phyloP scores from a whole-genome alignment of 2,329 filamentous ascomycete species.

The Raffaelea deltoideospora region DNA sequence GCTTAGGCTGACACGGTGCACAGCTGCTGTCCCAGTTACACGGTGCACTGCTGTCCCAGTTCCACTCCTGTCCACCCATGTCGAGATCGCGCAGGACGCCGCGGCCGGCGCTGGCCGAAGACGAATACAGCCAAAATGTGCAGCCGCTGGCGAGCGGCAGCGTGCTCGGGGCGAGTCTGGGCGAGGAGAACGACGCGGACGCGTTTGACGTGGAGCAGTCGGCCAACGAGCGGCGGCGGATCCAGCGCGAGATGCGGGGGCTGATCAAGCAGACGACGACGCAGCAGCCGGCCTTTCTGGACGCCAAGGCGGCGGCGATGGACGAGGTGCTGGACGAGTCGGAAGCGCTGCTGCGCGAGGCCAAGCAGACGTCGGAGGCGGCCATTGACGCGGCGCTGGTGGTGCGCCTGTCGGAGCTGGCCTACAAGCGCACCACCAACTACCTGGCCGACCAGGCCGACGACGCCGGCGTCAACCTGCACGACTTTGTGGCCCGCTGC shows the following conservation, averaged over 20 bases:
- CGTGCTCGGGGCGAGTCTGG: neutral
- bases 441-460: constrained; percentile 54
- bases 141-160: no score
- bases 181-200: constrained; percentile 10
- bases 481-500: constrained; percentile 84
- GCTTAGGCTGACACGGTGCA: no score
- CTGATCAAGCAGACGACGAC: constrained; percentile 42
- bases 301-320: constrained; percentile 48
- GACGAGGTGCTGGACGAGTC: constrained; percentile 50
- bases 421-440: constrained; percentile 61
- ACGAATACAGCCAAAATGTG: no score
- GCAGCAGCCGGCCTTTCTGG: constrained; percentile 55
- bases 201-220: constrained; percentile 73
- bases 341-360: constrained; percentile 47
- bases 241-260: constrained; percentile 29
- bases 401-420: constrained; percentile 65
- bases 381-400: constrained; percentile 80
- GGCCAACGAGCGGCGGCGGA: constrained; percentile 51
- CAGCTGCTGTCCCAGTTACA: no score
- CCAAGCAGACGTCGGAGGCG: constrained; percentile 82
- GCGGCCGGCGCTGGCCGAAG: no score
- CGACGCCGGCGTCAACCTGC: constrained; percentile 66
- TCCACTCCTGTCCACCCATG: no score
- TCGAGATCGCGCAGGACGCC: no score
- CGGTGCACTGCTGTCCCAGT: no score